A percentile compares a stretch with the other conserved stretches of the same genome.
Conservation (phyloP, 2,329 filamentous ascomycete genomes). For the Aspergillus versicolor region DNA sequence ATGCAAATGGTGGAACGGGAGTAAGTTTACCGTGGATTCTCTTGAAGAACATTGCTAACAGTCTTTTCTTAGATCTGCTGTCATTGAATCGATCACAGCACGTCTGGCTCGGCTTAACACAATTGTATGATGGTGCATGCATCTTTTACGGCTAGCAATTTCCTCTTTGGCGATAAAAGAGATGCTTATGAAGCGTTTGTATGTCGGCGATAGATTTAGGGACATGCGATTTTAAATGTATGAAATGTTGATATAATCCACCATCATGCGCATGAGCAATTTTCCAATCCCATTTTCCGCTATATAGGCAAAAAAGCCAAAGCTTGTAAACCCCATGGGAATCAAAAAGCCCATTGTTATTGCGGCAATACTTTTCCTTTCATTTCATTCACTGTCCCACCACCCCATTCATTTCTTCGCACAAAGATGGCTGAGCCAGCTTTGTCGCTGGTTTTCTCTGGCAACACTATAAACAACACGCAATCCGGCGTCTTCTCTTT, state of each 20-base stretch:
- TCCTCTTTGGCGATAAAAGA: not conserved
- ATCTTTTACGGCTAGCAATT: not conserved
- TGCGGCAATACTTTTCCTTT: no score
- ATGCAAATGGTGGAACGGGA: conserved; percentile 53
- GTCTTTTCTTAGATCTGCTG: conserved; percentile 34
- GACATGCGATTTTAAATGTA: not conserved
- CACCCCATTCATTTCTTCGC: no score
- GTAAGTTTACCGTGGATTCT: conserved; percentile 26
- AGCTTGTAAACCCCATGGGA: no score
- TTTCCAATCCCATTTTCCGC: no score
- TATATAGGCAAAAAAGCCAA: no score
- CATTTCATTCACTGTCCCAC: no score
- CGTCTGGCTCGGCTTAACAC: conserved; percentile 42
- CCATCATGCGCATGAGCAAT: no score
- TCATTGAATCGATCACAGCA: conserved; percentile 44
- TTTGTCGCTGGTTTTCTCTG: no score
- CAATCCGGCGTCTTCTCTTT: no score
- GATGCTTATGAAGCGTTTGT: not conserved
- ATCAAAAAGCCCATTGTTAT: no score
- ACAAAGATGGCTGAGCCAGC: no score
- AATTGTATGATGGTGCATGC: conserved; percentile 24
- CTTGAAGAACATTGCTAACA: not conserved
- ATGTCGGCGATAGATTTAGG: not conserved
- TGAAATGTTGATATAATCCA: not conserved
- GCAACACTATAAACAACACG: no score